Conservation (phyloP, 352 stramenopile species). For the Lagenidium sp. region DNA sequence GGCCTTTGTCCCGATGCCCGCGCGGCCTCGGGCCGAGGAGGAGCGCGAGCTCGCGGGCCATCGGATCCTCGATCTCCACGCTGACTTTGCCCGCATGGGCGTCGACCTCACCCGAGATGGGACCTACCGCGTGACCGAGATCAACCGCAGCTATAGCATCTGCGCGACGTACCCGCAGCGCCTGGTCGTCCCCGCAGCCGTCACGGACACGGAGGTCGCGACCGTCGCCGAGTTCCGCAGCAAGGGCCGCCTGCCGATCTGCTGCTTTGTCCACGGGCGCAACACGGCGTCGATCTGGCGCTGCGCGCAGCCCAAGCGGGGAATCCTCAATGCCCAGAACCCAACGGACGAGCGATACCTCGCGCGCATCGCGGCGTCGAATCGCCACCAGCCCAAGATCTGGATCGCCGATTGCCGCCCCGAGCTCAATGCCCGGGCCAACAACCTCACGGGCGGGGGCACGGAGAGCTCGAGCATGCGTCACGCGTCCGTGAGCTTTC, state of each 20-base stretch:
- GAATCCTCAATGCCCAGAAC: constrained; percentile 73
- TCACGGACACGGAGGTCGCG: constrained; percentile 53
- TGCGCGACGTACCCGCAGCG: constrained; percentile 75
- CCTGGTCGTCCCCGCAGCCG: constrained; percentile 56
- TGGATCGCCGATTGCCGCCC: constrained; percentile 88
- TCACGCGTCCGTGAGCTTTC: constrained; percentile 73
- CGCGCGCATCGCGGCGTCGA: constrained; percentile 33
- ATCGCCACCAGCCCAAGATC: constrained; percentile 37
- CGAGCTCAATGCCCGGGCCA: constrained; percentile 85
- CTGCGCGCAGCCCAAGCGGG: constrained; percentile 80
- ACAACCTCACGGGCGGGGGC: constrained; percentile 85
- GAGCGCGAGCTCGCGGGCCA: constrained; percentile 34
- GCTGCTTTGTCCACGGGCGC: constrained; percentile 61
- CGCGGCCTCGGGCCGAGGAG: constrained; percentile 8
- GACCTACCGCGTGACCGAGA: constrained; percentile 40
- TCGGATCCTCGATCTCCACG: constrained; percentile 49
- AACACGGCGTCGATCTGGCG: constrained; percentile 75
- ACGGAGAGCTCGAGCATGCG: constrained; percentile 76
- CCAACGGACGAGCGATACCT: constrained; percentile 69
- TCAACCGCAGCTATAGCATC: constrained; percentile 62
- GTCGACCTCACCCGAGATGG: constrained; percentile 26
- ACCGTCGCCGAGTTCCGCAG: constrained; percentile 74
- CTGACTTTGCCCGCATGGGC: constrained; percentile 71
- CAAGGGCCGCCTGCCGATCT: constrained; percentile 75
- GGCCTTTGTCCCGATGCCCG: constrained; percentile 26